Evolutionary conservation across 164 flowering plant genomes (phyloP), one percentile per base, ranked within the genome.

Genomic region (Pachysandra terminalis): DNA sequence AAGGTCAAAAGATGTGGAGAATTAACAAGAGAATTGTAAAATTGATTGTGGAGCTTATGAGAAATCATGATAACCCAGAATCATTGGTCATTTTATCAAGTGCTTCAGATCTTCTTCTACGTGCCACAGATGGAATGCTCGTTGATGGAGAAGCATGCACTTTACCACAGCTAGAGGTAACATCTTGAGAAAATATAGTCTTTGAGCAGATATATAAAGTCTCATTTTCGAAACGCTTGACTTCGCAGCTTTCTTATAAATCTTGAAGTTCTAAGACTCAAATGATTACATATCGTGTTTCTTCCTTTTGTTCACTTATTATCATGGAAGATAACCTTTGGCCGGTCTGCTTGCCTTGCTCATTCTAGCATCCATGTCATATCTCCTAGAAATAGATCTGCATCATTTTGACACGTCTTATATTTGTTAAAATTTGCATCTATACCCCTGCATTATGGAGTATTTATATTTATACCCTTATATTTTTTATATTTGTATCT

Each of bases 71-170:
- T 40, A 79, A 58, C 40, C 89, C 93, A 37, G 97, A 94, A 69
- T 88, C 98, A 19, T 79, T 90, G 77, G 82, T 87, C 49, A 89
- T 91, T 64, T 65, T 91, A 66, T 87, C 96, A 56, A 90, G 89
- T 73, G 95, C 97, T 60, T 91, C 93, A 25, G 97, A 94, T 75
- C 86, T 94, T 62, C 96, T 94, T 68, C 85, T 87, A 28, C 93
- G 91, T 61, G 96, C 98, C 55, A 94, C 98, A 35, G 98, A 94
- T 81, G 98, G 98, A 60, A 83, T 94, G 88, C 96, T 91, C 48
- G 87, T 94, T 57, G 98, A 94, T 80, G 98, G 98, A 73, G 97
- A 94, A 81, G 97, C 97, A 70, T 94, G 98, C 81, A 91, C 97
- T 67, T 75, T 90, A 72, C 98, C 98, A 19, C 98, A 91, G 74